Percentiles rank a stretch among this genome's conserved stretches.
Conservation (phyloP, 2,329 filamentous ascomycete genomes). For the Cadophora sp. region DNA sequence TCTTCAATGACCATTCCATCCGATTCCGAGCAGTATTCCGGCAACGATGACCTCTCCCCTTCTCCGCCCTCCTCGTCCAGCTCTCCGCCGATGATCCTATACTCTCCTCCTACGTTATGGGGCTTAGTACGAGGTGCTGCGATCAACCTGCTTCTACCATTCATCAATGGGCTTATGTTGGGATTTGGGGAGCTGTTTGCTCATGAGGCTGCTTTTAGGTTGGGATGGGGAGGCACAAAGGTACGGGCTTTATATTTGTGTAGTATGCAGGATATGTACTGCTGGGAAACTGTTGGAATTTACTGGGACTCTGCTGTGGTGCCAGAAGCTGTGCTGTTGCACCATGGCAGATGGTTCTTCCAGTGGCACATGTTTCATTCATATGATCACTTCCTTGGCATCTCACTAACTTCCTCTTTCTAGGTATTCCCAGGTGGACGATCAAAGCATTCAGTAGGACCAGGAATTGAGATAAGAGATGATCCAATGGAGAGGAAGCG, state of each 20-base stretch:
- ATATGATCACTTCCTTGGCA: neutral
- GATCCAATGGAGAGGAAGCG: slow-evolving; percentile 55
- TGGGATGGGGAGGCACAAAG: slow-evolving; percentile 95
- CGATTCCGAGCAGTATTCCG: slow-evolving; percentile 84
- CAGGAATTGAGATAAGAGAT: slow-evolving; percentile 82
- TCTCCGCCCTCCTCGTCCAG: slow-evolving; percentile 66
- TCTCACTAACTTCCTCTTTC: neutral
- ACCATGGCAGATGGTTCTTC: neutral
- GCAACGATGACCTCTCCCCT: slow-evolving; percentile 64
- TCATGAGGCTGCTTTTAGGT: slow-evolving; percentile 89
- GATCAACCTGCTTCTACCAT: slow-evolving; percentile 94
- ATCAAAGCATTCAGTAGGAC: slow-evolving; percentile 67
- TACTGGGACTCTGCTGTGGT: neutral
- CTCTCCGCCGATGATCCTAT: slow-evolving; percentile 78
- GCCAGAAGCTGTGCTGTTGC: neutral
- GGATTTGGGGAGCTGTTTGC: slow-evolving; percentile 97
- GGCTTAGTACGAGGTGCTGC: slow-evolving; percentile 84
- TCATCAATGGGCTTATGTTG: slow-evolving; percentile 97
- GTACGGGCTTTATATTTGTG: slow-evolving; percentile 56
- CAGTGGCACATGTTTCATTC: neutral
- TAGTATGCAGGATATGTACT: neutral
- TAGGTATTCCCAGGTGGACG: slow-evolving; percentile 44
- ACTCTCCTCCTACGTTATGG: slow-evolving; percentile 88
- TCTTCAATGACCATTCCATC: slow-evolving; percentile 80
- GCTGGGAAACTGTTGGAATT: too few relatives aligned